phyloP scores from a whole-genome alignment of 2,329 filamentous ascomycete genomes.

The Onygenales sp. region DNA sequence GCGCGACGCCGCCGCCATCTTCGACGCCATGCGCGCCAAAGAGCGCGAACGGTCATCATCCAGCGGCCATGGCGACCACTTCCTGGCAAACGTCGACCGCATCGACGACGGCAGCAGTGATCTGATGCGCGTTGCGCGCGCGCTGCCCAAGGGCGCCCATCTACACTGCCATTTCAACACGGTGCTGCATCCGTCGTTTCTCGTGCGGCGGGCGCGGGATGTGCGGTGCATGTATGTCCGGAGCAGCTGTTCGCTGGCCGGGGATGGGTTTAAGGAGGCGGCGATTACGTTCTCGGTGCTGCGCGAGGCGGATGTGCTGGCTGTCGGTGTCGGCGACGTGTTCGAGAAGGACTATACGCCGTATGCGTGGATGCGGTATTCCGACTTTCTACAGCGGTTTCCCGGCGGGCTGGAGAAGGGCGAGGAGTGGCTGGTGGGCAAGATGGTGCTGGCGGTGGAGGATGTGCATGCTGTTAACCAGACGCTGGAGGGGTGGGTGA shows the following conservation, averaged over 20 bases:
- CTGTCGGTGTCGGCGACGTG: background rate
- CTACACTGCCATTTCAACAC: slow-evolving; percentile 6
- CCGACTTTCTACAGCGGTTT: background rate
- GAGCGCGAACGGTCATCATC: background rate
- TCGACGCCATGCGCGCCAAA: background rate
- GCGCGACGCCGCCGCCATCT: background rate
- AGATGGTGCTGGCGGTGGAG: background rate
- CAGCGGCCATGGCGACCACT: background rate
- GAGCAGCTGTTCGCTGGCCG: background rate
- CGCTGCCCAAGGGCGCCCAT: slow-evolving; percentile 3
- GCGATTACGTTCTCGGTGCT: slow-evolving; percentile 3
- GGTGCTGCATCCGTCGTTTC: slow-evolving; percentile 2
- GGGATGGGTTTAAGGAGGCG: background rate
- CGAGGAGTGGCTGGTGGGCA: slow-evolving; percentile 3
- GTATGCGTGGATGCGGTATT: slow-evolving; percentile 3
- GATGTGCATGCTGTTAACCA: slow-evolving; percentile 1
- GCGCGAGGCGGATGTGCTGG: background rate
- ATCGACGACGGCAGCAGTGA: slow-evolving; percentile 1
- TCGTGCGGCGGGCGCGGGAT: background rate
- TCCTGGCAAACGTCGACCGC: slow-evolving; percentile 1
- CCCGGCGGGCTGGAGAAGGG: background rate
- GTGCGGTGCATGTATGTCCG: slow-evolving; percentile 4
- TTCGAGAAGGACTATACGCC: background rate
- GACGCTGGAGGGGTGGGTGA: slow-evolving; percentile 1
- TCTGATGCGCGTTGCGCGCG: background rate